Conservation (phyloP, 2,329 filamentous ascomycete species). For the Scortechinia acanthostroma region DNA sequence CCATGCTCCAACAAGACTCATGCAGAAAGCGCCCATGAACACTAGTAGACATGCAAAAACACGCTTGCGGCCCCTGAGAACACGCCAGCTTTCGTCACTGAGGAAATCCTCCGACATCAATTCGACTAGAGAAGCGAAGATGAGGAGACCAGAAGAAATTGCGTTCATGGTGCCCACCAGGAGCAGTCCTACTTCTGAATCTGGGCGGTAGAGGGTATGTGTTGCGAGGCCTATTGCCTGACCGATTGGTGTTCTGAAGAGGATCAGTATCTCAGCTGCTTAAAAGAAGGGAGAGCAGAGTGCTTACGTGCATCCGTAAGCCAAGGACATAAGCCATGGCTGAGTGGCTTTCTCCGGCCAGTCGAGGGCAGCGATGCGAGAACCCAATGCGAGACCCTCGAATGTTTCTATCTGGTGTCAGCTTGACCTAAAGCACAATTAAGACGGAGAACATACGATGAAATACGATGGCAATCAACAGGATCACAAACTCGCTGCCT, state of each 20-base stretch:
- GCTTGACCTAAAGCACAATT: constrained; percentile 35
- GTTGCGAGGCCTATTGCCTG: constrained; percentile 66
- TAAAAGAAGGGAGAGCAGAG: background rate
- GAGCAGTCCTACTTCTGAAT: constrained; percentile 57
- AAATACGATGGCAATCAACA: constrained; percentile 46
- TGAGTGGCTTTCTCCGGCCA: constrained; percentile 30
- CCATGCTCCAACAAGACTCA: constrained; percentile 60
- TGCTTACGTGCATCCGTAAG: constrained; percentile 42
- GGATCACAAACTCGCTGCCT: constrained; percentile 37
- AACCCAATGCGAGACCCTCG: constrained; percentile 54
- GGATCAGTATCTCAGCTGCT: constrained; percentile 35
- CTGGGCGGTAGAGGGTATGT: constrained; percentile 64
- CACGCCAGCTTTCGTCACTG: constrained; percentile 53
- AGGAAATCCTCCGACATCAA: constrained; percentile 67
- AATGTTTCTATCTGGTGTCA: constrained; percentile 27
- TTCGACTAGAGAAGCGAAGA: constrained; percentile 68
- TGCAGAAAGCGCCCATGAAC: constrained; percentile 48
- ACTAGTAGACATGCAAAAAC: constrained; percentile 48
- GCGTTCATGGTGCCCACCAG: constrained; percentile 72
- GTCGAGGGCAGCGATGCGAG: constrained; percentile 50
- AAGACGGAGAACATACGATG: constrained; percentile 23
- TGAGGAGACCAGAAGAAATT: constrained; percentile 63
- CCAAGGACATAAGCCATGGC: constrained; percentile 48
- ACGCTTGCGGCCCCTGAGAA: constrained; percentile 41
- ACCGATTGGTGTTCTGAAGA: constrained; percentile 60